Evolutionary conservation across 805 yeast species (phyloP), one percentile per base, ranked within the genome.

Genomic region (Starmerella sp.): DNA sequence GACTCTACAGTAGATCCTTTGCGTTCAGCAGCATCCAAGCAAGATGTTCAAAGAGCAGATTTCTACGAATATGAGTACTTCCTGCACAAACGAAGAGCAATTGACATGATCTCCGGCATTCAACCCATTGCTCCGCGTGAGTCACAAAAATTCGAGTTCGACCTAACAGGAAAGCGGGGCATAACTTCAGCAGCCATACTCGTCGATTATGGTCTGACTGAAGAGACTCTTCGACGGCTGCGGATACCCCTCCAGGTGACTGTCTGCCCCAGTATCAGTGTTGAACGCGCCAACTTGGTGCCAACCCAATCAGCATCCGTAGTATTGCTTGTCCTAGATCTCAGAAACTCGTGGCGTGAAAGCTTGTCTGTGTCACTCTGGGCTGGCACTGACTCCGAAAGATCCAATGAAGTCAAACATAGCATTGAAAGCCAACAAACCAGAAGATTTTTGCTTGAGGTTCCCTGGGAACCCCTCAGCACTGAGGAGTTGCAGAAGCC

Each of bases 301-400:
- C 89, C 63, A 4, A 55, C 61, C 42, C 45, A 37, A 8, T 60
- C 67, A 7, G 54, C 51, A 6, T 56, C 67, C 37, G 68, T 68
- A 6, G 49, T 86, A 76, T 66, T 82, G 84, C 58, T 69, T 84
- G 48, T 70, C 85, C 63, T 91, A 13, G 97, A 93, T 66, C 69
- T 93, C 55, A 77, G 88, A 60, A 91, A 93, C 66, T 75, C 85
- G 2, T 90, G 96, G 93, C 75, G 77, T 6, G 83, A 82, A 49
- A 60, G 68, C 2, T 54, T 74, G 55, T 62, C 65, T 5, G 61
- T 64, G 56, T 57, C 58, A 3, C 29, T 55, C 15, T 53, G 58
- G 58, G 55, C 54, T 30, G 54, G 52, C 14, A 32, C 28, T 13
- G 56, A 32, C 17, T 39, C 30, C 5, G 43, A 38, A n/a, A 54